Base-by-base conservation (phyloP, 768 basidiomycete species). In the Leccinum ochraceum region DNA sequence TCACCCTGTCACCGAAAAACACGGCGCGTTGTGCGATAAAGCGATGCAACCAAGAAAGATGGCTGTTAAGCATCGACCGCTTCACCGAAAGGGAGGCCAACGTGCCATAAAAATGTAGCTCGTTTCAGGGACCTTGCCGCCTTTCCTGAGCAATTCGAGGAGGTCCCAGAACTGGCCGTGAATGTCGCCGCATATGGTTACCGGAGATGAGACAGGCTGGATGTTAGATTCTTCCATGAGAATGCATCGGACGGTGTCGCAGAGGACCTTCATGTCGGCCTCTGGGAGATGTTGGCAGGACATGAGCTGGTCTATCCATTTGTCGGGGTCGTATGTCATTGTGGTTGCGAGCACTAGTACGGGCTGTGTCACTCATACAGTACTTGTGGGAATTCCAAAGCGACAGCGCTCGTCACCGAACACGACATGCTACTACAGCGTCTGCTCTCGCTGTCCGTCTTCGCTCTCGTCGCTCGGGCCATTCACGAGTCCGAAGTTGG, bases 101-200 rank as follows among this genome's bases (percentile, higher is more conserved):
- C 88, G 80, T 85, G 85, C 90, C 94, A 97, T 97, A 75, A 97
- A 97, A 52, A 97, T 92, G 73, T 97, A 97, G 73, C 93, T 95
- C 55, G 85, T 92, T 64, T 88, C 90, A 9, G 94, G 94, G 10
- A 94, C 87, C 63, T 82, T 85, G 7, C 95, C 93, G 2, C 94
- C 94, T 59, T 92, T 88, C 66, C 90, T 78, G 67, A 97, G 79
- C 54, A 99, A 77, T 77, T 99, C 95, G 36, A 96, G 81, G 52
- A 98, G 79, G 71, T 98, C 96, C 89, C 94, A 98, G 76, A 97
- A 97, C 73, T 98, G 96, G 26, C 95, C 95, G 68, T 98, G 95
- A 55, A 98, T 96, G 71, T 98, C 95, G 32, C 95, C 95, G 70
- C 92, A 93, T 65, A 94, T 90, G 32, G 96, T 98, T 39, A 98